Base-by-base conservation (phyloP, 768 basidiomycete genomes). In the Tricholoma terreum region DNA sequence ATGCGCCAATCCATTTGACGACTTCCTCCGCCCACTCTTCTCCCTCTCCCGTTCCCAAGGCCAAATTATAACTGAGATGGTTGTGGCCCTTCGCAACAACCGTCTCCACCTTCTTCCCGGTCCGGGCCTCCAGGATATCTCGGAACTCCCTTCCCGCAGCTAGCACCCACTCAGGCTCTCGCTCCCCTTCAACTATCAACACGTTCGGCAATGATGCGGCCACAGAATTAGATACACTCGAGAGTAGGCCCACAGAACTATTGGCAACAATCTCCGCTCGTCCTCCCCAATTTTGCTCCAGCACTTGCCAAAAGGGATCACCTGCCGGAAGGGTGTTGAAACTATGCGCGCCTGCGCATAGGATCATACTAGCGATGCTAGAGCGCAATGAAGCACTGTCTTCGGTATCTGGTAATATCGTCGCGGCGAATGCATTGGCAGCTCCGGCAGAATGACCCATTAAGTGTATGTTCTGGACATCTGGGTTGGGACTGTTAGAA, bases 361-460 rank as follows among this genome's bases (percentile, higher is more conserved):
- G 66, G 27, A 85, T 69, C 27, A 76, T 57, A 2, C 80, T 83
- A 27, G 73, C 76, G 30, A 87, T 72, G 4, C 64, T 73, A 2
- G 63, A 49, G 9, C 72, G 70, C 9, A 76, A 50, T 46, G 64
- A 62, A 4, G 70, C 64, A 34, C 63, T 33, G 19, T 61, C 62
- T n/a, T 48, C 50, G 15, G 82, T 68, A 35, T 66, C 69, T 0
- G 70, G 72, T 52, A 78, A 61, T 40, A 80, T 62, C 3, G 82
- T 65, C 52, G 81, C 59, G 15, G 84, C 78, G 4, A 78, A 69
- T 42, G 77, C 62, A 63, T 84, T 80, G 24, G 73, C 69, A 1
- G 80, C 82, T 1, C 87, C 87, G 0, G 84, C 85, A 1, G 86
- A 87, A 67, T 89, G 86, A 0, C 79, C 83, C 68, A 83, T 71